Evolutionary conservation across 2,329 filamentous ascomycete species (phyloP).

Genomic region (Aplosporella prunicola): DNA sequence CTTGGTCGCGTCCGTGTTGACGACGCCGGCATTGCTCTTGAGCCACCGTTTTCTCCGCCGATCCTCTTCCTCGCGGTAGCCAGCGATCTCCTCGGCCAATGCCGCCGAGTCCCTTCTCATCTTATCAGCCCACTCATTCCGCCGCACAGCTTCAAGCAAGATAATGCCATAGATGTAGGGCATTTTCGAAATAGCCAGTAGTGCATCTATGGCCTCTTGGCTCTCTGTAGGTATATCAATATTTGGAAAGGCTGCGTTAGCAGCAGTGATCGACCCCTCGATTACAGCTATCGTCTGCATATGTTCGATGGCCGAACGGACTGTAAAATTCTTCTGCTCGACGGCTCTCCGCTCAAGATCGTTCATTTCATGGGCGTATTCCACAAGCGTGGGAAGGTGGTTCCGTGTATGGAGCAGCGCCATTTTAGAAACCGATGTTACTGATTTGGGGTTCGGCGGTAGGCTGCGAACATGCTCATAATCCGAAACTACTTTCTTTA

Average conservation of each 20-base stretch:
- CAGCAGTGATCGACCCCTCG: conserved; percentile 61
- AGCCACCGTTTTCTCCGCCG: conserved; percentile 85
- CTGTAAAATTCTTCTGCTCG: conserved; percentile 58
- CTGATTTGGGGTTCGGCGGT: conserved; percentile 54
- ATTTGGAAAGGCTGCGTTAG: conserved; percentile 62
- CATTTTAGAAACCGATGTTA: conserved; percentile 54
- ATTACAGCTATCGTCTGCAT: conserved; percentile 78
- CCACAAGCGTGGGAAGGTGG: conserved; percentile 50
- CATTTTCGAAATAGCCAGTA: conserved; percentile 71
- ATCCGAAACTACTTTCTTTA: conserved; percentile 79
- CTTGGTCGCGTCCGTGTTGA: conserved; percentile 57
- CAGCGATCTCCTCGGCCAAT: conserved; percentile 83
- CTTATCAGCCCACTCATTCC: conserved; percentile 84
- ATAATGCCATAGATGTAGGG: conserved; percentile 87
- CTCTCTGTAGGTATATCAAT: conserved; percentile 67
- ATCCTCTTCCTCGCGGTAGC: conserved; percentile 86
- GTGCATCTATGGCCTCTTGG: conserved; percentile 67
- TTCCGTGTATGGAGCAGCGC: conserved; percentile 55
- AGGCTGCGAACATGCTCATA: conserved; percentile 67
- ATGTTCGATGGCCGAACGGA: conserved; percentile 56
- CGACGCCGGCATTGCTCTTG: conserved; percentile 69
- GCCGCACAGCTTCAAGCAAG: conserved; percentile 72
- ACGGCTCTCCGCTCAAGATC: conserved; percentile 43
- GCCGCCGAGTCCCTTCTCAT: conserved; percentile 79
- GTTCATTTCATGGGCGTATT: conserved; percentile 48